Base-by-base conservation (phyloP, 2,329 filamentous ascomycete species). In the Proliferodiscus dingleyae region DNA sequence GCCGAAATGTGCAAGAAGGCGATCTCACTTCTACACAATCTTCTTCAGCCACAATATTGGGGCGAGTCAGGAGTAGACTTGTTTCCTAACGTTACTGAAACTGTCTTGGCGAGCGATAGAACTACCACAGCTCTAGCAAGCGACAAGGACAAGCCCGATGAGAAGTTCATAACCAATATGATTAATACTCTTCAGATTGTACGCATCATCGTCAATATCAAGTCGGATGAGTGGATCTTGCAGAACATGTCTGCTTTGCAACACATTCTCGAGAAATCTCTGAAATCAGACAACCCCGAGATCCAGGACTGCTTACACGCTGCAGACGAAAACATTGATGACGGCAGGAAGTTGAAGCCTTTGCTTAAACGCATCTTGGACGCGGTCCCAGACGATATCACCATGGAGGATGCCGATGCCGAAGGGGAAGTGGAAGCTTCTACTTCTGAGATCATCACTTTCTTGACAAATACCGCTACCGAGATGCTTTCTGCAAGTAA, bases 181-280 rank as follows among this genome's bases (percentile, higher is more conserved):
- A 81, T 98, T 68, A 98, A 98, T 64, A 89, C 90, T 2, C 75
- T 98, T 11, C 90, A 97, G 64, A 87, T 97, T 32, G 74, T 98
- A 49, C 87, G 91, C 38, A 86, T 96, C 48, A 82, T 98, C 38
- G 74, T 97, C 48, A 89, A 93, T 58, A 83, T 85, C 52, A 94
- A 95, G 66, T 73, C 87, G 0, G 84, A 95, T 59, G 88, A 95
- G 3, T 98, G 93, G 93, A 83, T 97, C 29, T 69, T 89, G 42
- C 81, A 81, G 58, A 87, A 89, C 53, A 77, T 95, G 57, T 68
- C 83, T 0, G 73, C 81, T 22, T 75, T 97, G 22, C 89, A 96
- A 64, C 95, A 89, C 62, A 80, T 97, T 10, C 69, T 97, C 11
- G 90, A 96, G 52, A 96, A 95, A 69, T 81, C 87, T 10, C 70